Base-by-base conservation (phyloP, 257 asterid genomes). In the Craterostigma plantagineum region DNA sequence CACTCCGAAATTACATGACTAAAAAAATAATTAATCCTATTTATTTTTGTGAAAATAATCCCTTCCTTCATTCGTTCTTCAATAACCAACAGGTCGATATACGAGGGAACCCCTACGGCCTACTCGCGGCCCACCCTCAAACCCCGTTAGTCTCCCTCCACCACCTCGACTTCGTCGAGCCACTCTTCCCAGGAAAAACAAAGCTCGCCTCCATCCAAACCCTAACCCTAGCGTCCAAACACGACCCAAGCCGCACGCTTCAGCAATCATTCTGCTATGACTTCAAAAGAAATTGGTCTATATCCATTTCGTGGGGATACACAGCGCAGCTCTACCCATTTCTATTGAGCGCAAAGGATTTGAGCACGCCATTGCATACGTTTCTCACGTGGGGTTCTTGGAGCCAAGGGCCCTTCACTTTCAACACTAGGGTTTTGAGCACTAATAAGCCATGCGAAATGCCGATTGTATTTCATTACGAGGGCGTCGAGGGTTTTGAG, bases 291-390 rank as follows among this genome's bases (percentile, higher is more conserved):
- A 73, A 76, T 47, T 76, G 92, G 94, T 81, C 97, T 0, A 69
- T 78, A 9, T 81, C 97, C 3, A 33, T 86, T 15, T 71, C 97
- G 0, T 86, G 97, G 97, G 97, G 93, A 41, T 81, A 81, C 8
- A 50, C 67, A 0, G 85, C 78, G 30, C 82, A 73, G 51, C 54
- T 86, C 49, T 71, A 78, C 63, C 81, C 94, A 1, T 9, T 18
- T 4, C 38, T 71, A 1, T 5, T 86, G 44, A 41, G 72, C 5
- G 73, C 81, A 16, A 61, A 57, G 38, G 84, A 81, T 38, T 47
- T 86, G 51, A 77, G 64, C 56, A 81, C 41, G 38, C 94, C 97
- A 8, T 41, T 78, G 30, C 77, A 40, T 45, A 86, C 97, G 1
- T 86, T 86, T 77, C 42, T 38, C 51, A 78, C 97, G 0, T 86